These are phyloP conservation scores for Myxozyma geophila DNA, from an alignment of 805 yeast species.

Conservation along the genomic window DNA sequence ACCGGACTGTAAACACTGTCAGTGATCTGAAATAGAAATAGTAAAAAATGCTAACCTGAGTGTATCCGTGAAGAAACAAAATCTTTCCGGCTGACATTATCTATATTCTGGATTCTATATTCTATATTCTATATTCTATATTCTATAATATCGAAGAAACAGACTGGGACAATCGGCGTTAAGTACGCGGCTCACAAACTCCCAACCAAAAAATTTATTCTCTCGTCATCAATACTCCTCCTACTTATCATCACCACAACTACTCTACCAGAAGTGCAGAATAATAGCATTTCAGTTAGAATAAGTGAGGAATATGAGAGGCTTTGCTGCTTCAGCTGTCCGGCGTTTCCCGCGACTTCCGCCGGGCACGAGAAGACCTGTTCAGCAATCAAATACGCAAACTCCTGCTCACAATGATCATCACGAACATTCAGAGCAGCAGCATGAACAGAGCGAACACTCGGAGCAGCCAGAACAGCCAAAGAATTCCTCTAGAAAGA, in stretches of 20 bases:
- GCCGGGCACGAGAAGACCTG: no score
- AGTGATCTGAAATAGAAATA: not conserved
- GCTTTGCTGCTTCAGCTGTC: not conserved
- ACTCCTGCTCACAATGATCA: no score
- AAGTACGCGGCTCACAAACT: not conserved
- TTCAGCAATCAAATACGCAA: no score
- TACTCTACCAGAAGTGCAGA: no score
- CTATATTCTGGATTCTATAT: not conserved
- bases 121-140: not conserved
- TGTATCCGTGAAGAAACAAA: slow-evolving; percentile 33
- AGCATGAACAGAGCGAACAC: no score
- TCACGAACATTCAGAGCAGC: no score
- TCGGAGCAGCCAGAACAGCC: no score
- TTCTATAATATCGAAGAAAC: not conserved
- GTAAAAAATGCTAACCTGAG: slow-evolving; percentile 41
- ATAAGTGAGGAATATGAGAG: not conserved
- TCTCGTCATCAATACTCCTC: not conserved
- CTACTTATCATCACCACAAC: no score
- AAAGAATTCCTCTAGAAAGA: no score
- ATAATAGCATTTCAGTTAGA: not conserved
- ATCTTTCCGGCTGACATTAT: slow-evolving; percentile 25
- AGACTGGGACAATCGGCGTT: slow-evolving; percentile 9
- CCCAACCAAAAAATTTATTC: not conserved
- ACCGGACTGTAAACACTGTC: slow-evolving; percentile 60
- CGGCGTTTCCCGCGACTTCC: not conserved